Evolutionary conservation across 2,329 filamentous ascomycete species (phyloP).

Genomic region (Cladorrhinum sp.): DNA sequence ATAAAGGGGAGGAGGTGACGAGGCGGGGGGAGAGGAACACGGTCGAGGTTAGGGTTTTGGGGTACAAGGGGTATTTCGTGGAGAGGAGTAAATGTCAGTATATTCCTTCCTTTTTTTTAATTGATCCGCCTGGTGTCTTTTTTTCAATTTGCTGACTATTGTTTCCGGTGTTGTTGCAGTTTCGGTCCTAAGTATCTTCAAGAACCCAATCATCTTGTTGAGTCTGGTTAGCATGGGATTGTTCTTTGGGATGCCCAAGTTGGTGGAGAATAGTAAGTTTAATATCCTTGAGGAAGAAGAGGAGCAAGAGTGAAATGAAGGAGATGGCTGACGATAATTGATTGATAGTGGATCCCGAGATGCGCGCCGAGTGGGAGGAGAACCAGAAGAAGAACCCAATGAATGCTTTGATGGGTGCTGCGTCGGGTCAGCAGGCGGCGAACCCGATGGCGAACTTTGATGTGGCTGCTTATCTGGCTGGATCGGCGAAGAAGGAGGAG

Average conservation of each 20-base stretch:
- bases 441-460: slow-evolving; percentile 56
- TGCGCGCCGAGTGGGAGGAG: slow-evolving; percentile 87
- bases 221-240: slow-evolving; percentile 77
- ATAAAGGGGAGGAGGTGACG: slow-evolving; percentile 66
- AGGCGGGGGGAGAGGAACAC: slow-evolving; percentile 33
- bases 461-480: slow-evolving; percentile 62
- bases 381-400: slow-evolving; percentile 75
- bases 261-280: slow-evolving; percentile 88
- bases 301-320: background rate
- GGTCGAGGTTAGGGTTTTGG: slow-evolving; percentile 61
- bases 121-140: too few species aligned
- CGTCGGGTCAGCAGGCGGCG: slow-evolving; percentile 31
- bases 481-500: slow-evolving; percentile 41
- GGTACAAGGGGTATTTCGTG: slow-evolving; percentile 70
- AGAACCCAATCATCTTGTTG: slow-evolving; percentile 96
- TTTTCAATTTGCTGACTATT: too few species aligned
- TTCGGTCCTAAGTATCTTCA: slow-evolving; percentile 76
- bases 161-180: slow-evolving; percentile 45
- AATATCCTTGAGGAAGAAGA: background rate
- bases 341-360: slow-evolving; percentile 95
- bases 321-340: too few species aligned
- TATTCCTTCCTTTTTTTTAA: slow-evolving; percentile 17
- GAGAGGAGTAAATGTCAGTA: slow-evolving; percentile 73
- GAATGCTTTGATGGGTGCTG: slow-evolving; percentile 51
- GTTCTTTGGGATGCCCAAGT: slow-evolving; percentile 89